phyloP scores from a whole-genome alignment of 2,329 filamentous ascomycete species.

The Fusarium albidum region DNA sequence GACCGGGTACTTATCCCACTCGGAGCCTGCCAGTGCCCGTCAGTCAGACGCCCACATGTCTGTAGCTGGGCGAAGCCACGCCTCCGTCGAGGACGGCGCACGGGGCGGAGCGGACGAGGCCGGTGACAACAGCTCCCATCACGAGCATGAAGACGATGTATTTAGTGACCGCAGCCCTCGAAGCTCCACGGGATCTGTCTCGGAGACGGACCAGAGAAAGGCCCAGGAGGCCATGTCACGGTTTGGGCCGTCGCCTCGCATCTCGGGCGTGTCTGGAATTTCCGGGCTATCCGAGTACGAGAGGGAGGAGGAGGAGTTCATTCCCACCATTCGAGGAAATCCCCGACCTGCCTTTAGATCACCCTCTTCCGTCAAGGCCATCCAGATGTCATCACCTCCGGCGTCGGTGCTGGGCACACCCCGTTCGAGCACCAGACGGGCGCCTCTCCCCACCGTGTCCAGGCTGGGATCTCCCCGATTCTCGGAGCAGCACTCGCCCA shows the following conservation, averaged over 20 bases:
- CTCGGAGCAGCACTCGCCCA: slow-evolving; percentile 63
- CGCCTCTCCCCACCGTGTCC: slow-evolving; percentile 58
- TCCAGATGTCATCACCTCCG: slow-evolving; percentile 76
- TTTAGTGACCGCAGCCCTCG: slow-evolving; percentile 67
- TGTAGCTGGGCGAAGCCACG: slow-evolving; percentile 28
- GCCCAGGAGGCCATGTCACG: slow-evolving; percentile 45
- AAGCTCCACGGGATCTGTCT: slow-evolving; percentile 63
- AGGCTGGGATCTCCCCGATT: slow-evolving; percentile 63
- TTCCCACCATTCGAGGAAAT: slow-evolving; percentile 64
- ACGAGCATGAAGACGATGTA: slow-evolving; percentile 63
- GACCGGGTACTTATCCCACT: slow-evolving; percentile 35
- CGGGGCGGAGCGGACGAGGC: slow-evolving; percentile 37
- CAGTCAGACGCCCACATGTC: slow-evolving; percentile 38
- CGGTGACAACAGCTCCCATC: slow-evolving; percentile 58
- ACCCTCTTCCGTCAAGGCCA: slow-evolving; percentile 72
- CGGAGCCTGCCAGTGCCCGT: slow-evolving; percentile 37
- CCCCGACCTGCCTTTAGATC: slow-evolving; percentile 73
- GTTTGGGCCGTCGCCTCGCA: slow-evolving; percentile 48
- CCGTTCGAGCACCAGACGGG: slow-evolving; percentile 58
- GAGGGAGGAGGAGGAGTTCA: slow-evolving; percentile 55
- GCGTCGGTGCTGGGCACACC: slow-evolving; percentile 65
- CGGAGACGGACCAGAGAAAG: slow-evolving; percentile 46
- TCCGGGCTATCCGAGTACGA: slow-evolving; percentile 62
- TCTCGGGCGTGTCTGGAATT: slow-evolving; percentile 62
- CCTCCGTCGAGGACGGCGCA: slow-evolving; percentile 25